These are phyloP conservation scores for Aeschynomene evenia DNA, from an alignment of 306 rosid genomes.

Conservation along the genomic window DNA sequence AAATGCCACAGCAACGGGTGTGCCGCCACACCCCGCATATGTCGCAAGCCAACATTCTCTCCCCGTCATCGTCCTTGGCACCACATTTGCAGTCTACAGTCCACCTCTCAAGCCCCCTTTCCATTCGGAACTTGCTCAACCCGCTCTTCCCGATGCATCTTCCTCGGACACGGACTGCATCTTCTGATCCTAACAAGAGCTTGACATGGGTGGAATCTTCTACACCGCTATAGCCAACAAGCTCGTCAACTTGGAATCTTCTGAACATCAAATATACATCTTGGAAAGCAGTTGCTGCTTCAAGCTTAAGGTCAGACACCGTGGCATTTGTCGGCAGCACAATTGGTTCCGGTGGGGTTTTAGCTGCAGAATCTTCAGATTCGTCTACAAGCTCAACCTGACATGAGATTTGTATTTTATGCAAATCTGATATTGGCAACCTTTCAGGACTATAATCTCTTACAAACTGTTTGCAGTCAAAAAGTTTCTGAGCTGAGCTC, in stretches of 20 bases:
- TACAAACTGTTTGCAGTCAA: slow-evolving; percentile 96
- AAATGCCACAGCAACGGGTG: slow-evolving; percentile 78
- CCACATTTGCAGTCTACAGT: slow-evolving; percentile 93
- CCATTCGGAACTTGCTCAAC: slow-evolving; percentile 76
- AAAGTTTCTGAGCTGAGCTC: slow-evolving; percentile 70
- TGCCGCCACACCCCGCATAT: slow-evolving; percentile 86
- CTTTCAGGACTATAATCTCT: slow-evolving; percentile 62
- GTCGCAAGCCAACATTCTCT: slow-evolving; percentile 96
- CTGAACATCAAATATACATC: slow-evolving; percentile 72
- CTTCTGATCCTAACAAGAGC: slow-evolving; percentile 54
- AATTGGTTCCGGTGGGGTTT: slow-evolving; percentile 68
- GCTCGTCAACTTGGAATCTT: slow-evolving; percentile 71
- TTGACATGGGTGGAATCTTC: slow-evolving; percentile 72
- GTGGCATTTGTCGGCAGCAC: slow-evolving; percentile 61
- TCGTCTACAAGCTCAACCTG: slow-evolving; percentile 64
- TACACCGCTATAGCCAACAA: slow-evolving; percentile 60
- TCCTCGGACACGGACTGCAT: slow-evolving; percentile 58
- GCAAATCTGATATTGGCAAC: slow-evolving; percentile 30
- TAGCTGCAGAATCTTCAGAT: slow-evolving; percentile 43
- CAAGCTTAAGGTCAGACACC: slow-evolving; percentile 62
- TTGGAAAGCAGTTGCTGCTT: slow-evolving; percentile 78
- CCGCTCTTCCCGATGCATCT: slow-evolving; percentile 63
- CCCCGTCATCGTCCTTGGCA: slow-evolving; percentile 94
- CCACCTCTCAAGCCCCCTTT: slow-evolving; percentile 93
- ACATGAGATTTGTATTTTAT: slow-evolving; percentile 50